A percentile compares a stretch with the other conserved stretches of the same genome.
These are phyloP conservation scores for Hippophae tibetana DNA, from an alignment of 306 rosid species.

Conservation along the genomic window DNA sequence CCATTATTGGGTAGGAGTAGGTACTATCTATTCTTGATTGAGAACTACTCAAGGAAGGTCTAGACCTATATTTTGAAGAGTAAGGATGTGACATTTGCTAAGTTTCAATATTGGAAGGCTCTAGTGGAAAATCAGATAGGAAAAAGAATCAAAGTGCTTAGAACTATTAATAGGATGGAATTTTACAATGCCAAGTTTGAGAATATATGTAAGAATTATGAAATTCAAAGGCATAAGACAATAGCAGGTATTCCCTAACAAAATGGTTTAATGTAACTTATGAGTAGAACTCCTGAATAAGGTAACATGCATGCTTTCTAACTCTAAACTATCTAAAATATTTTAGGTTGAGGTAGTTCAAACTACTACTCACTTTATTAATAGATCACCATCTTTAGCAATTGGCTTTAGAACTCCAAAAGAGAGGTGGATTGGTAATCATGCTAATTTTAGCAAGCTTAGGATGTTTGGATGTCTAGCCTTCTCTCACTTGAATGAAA, in stretches of 20 bases:
- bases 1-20: background rate
- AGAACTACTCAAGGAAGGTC: background rate
- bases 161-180: background rate
- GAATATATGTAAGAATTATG: background rate
- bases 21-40: background rate
- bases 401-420: too few relatives aligned
- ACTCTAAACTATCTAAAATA: background rate
- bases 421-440: background rate
- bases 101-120: too few relatives aligned
- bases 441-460: background rate
- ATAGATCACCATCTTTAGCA: background rate
- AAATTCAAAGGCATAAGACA: background rate
- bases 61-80: too few relatives aligned
- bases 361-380: background rate
- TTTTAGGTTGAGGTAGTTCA: background rate
- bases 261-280: background rate
- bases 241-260: background rate
- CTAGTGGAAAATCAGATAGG: too few relatives aligned
- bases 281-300: background rate
- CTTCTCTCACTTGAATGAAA: background rate
- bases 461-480: background rate
- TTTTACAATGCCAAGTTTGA: too few relatives aligned
- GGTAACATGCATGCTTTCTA: background rate
- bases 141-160: background rate
- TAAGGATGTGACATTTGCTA: too few relatives aligned